A percentile compares a stretch with the other conserved stretches of the same genome.
phyloP scores from a whole-genome alignment of 306 rosid species.

The Casuarina equisetifolia region DNA sequence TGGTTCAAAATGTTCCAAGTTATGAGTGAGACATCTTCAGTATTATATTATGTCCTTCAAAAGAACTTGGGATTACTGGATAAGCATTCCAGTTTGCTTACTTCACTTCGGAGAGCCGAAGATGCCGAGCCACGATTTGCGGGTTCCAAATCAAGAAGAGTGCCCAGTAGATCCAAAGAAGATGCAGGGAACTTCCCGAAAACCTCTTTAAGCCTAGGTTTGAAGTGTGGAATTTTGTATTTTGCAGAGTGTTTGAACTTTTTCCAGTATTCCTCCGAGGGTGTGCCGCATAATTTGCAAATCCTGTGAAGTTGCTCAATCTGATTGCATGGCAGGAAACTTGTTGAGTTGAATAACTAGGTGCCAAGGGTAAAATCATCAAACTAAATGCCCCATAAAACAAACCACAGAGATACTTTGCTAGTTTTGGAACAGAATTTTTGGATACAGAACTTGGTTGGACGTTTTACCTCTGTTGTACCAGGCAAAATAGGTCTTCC shows the following conservation, averaged over 20 bases:
- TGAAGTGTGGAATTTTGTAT: constrained; percentile 70
- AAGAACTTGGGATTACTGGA: constrained; percentile 12
- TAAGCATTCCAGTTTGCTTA: constrained; percentile 25
- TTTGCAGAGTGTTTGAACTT: constrained; percentile 57
- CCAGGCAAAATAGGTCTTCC: constrained; percentile 78
- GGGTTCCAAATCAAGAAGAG: constrained; percentile 82
- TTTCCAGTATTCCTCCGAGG: constrained; percentile 88
- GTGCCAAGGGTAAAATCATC: not conserved
- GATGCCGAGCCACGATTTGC: constrained; percentile 70
- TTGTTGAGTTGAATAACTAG: constrained; percentile 19
- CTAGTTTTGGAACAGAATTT: not conserved
- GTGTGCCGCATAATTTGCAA: constrained; percentile 87
- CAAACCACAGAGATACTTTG: not conserved
- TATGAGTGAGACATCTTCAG: not conserved
- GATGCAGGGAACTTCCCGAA: constrained; percentile 67
- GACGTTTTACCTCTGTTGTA: constrained; percentile 65
- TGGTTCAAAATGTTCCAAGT: not conserved
- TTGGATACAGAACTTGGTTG: constrained; percentile 1
- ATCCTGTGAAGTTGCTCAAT: constrained; percentile 90
- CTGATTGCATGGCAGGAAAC: constrained; percentile 44
- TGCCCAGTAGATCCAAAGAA: constrained; percentile 66
- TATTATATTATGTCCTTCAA: not conserved
- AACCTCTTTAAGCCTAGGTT: constrained; percentile 60
- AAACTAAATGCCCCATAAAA: constrained; percentile 10
- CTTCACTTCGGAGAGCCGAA: constrained; percentile 67